These are phyloP conservation scores for Lachancea sp. DNA, from an alignment of 805 yeast species.

Conservation along the genomic window DNA sequence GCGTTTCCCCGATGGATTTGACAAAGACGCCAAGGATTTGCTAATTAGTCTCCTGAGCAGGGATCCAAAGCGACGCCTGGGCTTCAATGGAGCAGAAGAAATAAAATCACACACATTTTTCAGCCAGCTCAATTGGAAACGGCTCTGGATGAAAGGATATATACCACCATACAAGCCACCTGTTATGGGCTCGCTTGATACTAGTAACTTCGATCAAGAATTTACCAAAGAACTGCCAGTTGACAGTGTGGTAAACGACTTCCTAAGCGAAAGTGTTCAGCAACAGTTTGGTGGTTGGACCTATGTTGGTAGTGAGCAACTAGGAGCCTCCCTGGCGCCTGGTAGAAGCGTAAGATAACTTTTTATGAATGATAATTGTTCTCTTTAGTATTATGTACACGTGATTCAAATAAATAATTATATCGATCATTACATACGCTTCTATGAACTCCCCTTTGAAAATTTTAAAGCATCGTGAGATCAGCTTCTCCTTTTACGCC, in stretches of 20 bases:
- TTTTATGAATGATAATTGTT: too few species aligned
- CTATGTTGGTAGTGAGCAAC: slow-evolving; percentile 62
- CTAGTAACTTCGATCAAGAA: slow-evolving; percentile 87
- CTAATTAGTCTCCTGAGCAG: slow-evolving; percentile 69
- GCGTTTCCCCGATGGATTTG: slow-evolving; percentile 82
- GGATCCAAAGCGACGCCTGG: slow-evolving; percentile 77
- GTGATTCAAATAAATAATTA: neutral
- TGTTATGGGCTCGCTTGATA: slow-evolving; percentile 78
- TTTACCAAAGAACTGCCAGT: slow-evolving; percentile 90
- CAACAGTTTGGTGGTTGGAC: slow-evolving; percentile 99
- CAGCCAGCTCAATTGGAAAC: slow-evolving; percentile 83
- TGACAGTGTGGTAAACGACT: slow-evolving; percentile 92
- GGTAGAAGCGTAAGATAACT: slow-evolving; percentile 28
- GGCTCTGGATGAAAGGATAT: slow-evolving; percentile 75
- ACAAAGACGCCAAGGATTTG: slow-evolving; percentile 76
- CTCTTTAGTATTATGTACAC: neutral
- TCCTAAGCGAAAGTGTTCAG: slow-evolving; percentile 89
- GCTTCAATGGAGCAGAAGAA: slow-evolving; percentile 73
- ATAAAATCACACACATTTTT: slow-evolving; percentile 83
- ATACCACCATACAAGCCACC: slow-evolving; percentile 94
- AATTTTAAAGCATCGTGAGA: slow-evolving; percentile 10
- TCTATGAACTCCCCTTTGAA: slow-evolving; percentile 1
- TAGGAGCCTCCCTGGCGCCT: slow-evolving; percentile 34
- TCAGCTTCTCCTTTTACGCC: neutral
- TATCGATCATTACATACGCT: neutral